These are phyloP conservation scores for Xylaria flabelliformis DNA, from an alignment of 495 filamentous ascomycete species.

Conservation along the genomic window DNA sequence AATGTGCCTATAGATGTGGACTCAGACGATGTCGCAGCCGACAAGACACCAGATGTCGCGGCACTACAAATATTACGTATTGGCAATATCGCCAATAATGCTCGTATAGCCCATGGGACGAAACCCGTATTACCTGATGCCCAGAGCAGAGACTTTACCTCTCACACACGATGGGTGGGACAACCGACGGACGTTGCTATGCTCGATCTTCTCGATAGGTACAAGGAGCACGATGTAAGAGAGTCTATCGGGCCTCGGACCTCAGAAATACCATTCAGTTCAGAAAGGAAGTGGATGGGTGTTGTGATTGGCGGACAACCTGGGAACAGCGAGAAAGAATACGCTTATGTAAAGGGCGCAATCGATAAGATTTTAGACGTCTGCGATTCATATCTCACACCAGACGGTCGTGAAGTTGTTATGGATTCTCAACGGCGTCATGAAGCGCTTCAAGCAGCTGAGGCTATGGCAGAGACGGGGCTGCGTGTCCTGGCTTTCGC, in stretches of 20 bases:
- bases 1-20: conserved; percentile 74
- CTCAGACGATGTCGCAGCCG: conserved; percentile 66
- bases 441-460: conserved; percentile 79
- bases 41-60: conserved; percentile 69
- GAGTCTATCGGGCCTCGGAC: conserved; percentile 79
- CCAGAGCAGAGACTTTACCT: conserved; percentile 62
- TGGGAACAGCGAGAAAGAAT: conserved; percentile 61
- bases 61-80: conserved; percentile 81
- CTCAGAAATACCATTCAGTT: conserved; percentile 92
- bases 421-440: conserved; percentile 79
- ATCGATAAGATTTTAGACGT: conserved; percentile 84
- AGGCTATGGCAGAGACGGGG: conserved; percentile 90
- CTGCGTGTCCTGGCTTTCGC: conserved; percentile 91
- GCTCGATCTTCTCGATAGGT: conserved; percentile 86
- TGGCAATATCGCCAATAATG: conserved; percentile 97
- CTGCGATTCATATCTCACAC: conserved; percentile 89
- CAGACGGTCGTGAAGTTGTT: conserved; percentile 84
- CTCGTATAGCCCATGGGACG: conserved; percentile 74
- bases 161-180: conserved; percentile 90
- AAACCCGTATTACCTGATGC: conserved; percentile 81
- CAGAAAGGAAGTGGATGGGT: conserved; percentile 99
- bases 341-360: conserved; percentile 94
- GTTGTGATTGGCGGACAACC: conserved; percentile 75
- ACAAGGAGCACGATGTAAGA: conserved; percentile 88
- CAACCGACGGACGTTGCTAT: conserved; percentile 97